Evolutionary conservation across 2,329 filamentous ascomycete species (phyloP).

Genomic region (Fusarium sublunatum): DNA sequence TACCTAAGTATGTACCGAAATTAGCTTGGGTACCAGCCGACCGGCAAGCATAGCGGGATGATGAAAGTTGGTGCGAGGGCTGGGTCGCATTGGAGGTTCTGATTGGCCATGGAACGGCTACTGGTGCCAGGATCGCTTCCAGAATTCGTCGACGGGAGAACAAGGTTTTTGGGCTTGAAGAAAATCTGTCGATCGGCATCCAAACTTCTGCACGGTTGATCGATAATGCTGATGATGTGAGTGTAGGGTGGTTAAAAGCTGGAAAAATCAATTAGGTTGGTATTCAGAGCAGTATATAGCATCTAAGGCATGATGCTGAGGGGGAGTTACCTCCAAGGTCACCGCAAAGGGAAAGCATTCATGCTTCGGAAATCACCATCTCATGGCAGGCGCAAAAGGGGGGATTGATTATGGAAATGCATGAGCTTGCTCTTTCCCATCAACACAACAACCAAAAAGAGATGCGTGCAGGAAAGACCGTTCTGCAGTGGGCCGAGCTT

Average conservation of each 20-base stretch:
- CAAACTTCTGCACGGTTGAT: constrained; percentile 30
- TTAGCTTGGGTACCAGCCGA: constrained; percentile 35
- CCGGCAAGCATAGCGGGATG: constrained; percentile 38
- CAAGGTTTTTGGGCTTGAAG: constrained; percentile 44
- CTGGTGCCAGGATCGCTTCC: constrained; percentile 42
- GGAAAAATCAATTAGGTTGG: not conserved
- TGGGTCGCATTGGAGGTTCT: constrained; percentile 2
- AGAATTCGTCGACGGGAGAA: constrained; percentile 40
- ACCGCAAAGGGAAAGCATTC: not conserved
- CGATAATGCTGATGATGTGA: constrained; percentile 5
- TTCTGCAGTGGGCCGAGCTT: constrained; percentile 13
- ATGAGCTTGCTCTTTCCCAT: constrained; percentile 37
- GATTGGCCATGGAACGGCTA: constrained; percentile 33
- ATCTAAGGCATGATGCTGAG: too few species aligned
- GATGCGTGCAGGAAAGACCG: constrained; percentile 34
- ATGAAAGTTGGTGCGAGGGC: constrained; percentile 28
- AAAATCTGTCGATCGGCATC: constrained; percentile 45
- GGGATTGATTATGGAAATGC: constrained; percentile 34
- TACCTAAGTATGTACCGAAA: constrained; percentile 26
- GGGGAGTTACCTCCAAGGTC: too few species aligned
- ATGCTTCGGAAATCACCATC: not conserved
- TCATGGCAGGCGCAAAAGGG: constrained; percentile 13
- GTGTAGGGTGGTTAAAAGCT: not conserved
- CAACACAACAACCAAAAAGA: constrained; percentile 24
- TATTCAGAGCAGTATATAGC: too few species aligned